A percentile compares a stretch with the other conserved stretches of the same genome.
phyloP scores from a whole-genome alignment of 331 rosid species.

The Acacia pycnantha region DNA sequence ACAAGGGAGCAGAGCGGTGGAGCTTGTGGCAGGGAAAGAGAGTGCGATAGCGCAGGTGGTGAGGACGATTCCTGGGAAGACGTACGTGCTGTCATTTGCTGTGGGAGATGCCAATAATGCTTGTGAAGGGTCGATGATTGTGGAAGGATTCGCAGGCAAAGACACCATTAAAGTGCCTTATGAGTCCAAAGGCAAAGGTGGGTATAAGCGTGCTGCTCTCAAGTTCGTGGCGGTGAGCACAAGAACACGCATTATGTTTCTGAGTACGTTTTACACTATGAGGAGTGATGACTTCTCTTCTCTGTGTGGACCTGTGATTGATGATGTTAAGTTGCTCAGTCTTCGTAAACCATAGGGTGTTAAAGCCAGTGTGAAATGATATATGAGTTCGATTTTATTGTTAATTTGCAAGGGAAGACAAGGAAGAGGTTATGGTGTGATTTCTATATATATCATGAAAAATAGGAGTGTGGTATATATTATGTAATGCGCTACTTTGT shows the following conservation, averaged over 20 bases:
- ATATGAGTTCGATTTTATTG: background rate
- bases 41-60: constrained; percentile 68
- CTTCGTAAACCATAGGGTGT: constrained; percentile 40
- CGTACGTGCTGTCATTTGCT: constrained; percentile 49
- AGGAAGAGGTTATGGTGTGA: background rate
- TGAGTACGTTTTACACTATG: constrained; percentile 68
- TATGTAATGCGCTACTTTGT: background rate
- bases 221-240: constrained; percentile 46
- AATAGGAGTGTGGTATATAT: background rate
- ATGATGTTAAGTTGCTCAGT: constrained; percentile 57
- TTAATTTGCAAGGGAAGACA: background rate
- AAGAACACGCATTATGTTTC: constrained; percentile 57
- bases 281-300: constrained; percentile 79
- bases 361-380: background rate
- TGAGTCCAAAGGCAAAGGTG: constrained; percentile 73
- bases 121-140: constrained; percentile 65
- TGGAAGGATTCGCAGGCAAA: constrained; percentile 68
- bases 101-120: constrained; percentile 76
- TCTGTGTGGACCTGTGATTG: constrained; percentile 79
- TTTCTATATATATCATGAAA: background rate
- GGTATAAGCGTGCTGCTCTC: constrained; percentile 59
- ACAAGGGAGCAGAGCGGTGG: constrained; percentile 57
- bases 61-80: constrained; percentile 56
- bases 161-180: constrained; percentile 60
- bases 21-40: constrained; percentile 77